Conservation (phyloP, 2,329 filamentous ascomycete species). For the Cladophialophora bantiana region DNA sequence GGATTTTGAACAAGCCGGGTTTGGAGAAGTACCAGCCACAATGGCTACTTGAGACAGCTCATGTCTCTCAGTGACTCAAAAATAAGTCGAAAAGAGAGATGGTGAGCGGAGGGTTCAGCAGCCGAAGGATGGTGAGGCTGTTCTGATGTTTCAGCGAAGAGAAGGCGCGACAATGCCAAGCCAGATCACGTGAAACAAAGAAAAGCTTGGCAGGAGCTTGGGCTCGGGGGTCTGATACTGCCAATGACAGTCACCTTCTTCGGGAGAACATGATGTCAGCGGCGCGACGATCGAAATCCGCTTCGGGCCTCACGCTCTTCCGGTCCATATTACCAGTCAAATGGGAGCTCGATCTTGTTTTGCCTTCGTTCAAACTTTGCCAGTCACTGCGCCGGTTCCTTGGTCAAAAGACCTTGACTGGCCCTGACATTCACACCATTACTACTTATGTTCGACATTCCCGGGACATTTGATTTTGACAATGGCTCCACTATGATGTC, state of each 20-base stretch:
- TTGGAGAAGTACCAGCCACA: conserved; percentile 10
- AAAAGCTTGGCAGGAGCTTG: conserved; percentile 29
- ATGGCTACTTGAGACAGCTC: conserved; percentile 26
- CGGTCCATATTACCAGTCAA: neutral
- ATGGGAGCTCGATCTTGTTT: conserved; percentile 2
- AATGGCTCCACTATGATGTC: conserved; percentile 18
- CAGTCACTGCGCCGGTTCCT: neutral
- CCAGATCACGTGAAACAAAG: conserved; percentile 21
- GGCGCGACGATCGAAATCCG: neutral
- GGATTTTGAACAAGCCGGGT: neutral
- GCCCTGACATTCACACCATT: neutral
- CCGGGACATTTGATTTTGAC: neutral
- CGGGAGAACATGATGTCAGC: conserved; percentile 14
- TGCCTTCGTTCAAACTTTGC: neutral
- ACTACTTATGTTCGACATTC: neutral
- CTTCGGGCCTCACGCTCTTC: neutral
- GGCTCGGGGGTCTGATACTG: neutral
- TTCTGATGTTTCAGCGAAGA: conserved; percentile 21
- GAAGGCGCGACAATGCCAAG: conserved; percentile 29
- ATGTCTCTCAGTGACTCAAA: conserved; percentile 26
- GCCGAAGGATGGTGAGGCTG: conserved; percentile 35
- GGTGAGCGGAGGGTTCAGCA: conserved; percentile 25
- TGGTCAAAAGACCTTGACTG: neutral
- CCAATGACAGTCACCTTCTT: neutral
- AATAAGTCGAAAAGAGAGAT: neutral